Evolutionary conservation across 495 filamentous ascomycete species (phyloP).

Genomic region (Monascus purpureus): DNA sequence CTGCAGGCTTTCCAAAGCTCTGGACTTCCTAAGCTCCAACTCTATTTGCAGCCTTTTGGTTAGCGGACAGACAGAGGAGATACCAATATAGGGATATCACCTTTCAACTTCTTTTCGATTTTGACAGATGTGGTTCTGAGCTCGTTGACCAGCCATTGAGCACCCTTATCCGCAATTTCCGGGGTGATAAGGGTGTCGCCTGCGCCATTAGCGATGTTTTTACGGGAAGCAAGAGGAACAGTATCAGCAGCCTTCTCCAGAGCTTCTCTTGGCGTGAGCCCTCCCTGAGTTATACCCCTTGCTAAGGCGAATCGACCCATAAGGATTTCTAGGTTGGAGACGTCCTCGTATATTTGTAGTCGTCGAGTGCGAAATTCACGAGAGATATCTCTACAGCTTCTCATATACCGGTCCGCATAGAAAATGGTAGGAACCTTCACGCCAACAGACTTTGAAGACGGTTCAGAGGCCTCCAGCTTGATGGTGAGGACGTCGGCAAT

Average conservation of each 20-base stretch:
- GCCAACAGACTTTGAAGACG: constrained; percentile 31
- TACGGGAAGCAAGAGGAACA: constrained; percentile 12
- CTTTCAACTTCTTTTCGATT: constrained; percentile 36
- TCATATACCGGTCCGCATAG: constrained; percentile 69
- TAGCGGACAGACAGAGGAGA: constrained; percentile 1
- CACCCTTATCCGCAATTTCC: constrained; percentile 11
- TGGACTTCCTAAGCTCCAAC: constrained; percentile 38
- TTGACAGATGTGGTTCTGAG: constrained; percentile 24
- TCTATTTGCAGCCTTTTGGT: constrained; percentile 18
- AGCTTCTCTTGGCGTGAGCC: constrained; percentile 18
- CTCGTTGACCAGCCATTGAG: constrained; percentile 20
- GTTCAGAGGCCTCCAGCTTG: constrained; percentile 34
- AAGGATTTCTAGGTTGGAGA: constrained; percentile 25
- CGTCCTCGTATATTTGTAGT: constrained; percentile 22
- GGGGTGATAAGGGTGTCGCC: constrained; percentile 4
- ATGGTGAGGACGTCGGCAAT: constrained; percentile 57
- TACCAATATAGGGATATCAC: too few relatives aligned
- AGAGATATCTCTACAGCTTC: constrained; percentile 37
- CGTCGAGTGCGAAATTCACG: constrained; percentile 32
- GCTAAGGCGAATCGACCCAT: constrained; percentile 18
- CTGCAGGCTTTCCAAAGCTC: constrained; percentile 29
- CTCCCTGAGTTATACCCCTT: constrained; percentile 8
- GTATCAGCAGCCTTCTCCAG: constrained; percentile 23
- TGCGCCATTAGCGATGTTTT: constrained; percentile 9
- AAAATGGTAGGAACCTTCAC: constrained; percentile 57